phyloP scores from a whole-genome alignment of 495 filamentous ascomycete genomes.

The Penicillium chermesinum region DNA sequence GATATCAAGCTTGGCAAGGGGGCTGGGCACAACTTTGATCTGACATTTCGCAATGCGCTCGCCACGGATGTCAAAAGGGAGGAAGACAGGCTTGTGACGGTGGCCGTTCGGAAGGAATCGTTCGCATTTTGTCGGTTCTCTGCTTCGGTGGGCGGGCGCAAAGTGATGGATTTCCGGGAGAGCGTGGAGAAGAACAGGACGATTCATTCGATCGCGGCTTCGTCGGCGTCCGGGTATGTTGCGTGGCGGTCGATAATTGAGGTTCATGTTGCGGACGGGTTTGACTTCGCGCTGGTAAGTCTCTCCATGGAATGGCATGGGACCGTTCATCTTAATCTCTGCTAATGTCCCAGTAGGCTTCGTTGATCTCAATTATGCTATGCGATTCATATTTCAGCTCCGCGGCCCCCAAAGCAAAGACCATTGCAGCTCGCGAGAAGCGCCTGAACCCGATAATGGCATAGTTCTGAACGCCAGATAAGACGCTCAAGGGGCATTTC shows the following conservation, averaged over 20 bases:
- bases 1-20: conserved; percentile 1
- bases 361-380: background rate
- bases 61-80: conserved; percentile 6
- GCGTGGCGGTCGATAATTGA: conserved; percentile 10
- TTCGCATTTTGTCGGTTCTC: background rate
- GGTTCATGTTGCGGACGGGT: conserved; percentile 11
- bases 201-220: background rate
- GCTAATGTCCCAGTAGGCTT: background rate
- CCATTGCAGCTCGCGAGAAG: background rate
- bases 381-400: background rate
- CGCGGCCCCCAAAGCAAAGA: background rate
- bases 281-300: conserved; percentile 17
- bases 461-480: too few species aligned
- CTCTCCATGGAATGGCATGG: background rate
- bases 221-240: background rate
- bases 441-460: background rate
- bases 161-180: conserved; percentile 18
- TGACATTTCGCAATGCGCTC: conserved; percentile 12
- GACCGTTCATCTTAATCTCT: too few species aligned
- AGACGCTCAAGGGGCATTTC: too few species aligned
- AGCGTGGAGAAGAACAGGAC: conserved; percentile 13
- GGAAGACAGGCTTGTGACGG: conserved; percentile 4
- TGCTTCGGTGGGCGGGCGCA: conserved; percentile 1
- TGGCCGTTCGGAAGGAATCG: conserved; percentile 4
- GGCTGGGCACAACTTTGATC: background rate